Percentiles rank a stretch among this genome's conserved stretches.
Conservation (phyloP, 805 yeast genomes). For the Lipomyces oligophaga region DNA sequence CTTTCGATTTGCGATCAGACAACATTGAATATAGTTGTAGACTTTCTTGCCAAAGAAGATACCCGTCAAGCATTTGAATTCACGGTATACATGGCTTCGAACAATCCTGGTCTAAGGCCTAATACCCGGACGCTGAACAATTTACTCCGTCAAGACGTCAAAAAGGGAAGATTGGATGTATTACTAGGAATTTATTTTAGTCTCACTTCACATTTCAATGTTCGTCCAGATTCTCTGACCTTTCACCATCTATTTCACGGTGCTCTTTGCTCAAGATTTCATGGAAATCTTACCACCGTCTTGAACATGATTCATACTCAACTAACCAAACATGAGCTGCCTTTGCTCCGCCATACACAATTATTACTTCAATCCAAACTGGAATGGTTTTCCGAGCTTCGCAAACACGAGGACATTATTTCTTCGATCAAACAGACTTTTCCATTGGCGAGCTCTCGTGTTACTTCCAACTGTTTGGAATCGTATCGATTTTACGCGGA, state of each 20-base stretch:
- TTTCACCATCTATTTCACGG: slow-evolving; percentile 11
- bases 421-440: no score
- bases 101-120: background rate
- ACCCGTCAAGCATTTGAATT: slow-evolving; percentile 14
- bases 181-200: slow-evolving; percentile 8
- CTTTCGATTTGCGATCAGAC: background rate
- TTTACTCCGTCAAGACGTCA: slow-evolving; percentile 1
- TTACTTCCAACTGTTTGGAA: no score
- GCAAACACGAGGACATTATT: no score
- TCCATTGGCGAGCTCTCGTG: no score
- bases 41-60: background rate
- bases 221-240: slow-evolving; percentile 9
- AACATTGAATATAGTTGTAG: slow-evolving; percentile 7
- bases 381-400: no score
- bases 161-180: slow-evolving; percentile 13
- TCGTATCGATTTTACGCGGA: no score
- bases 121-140: slow-evolving; percentile 12
- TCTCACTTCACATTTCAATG: background rate
- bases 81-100: slow-evolving; percentile 1
- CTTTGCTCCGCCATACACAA: slow-evolving; percentile 1
- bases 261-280: slow-evolving; percentile 4
- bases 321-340: background rate
- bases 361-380: no score
- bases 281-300: slow-evolving; percentile 15
- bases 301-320: slow-evolving; percentile 13